Evolutionary conservation across 2,329 filamentous ascomycete species (phyloP), one percentile per base, ranked within the genome.

Genomic region (Dactylellina leptospora): DNA sequence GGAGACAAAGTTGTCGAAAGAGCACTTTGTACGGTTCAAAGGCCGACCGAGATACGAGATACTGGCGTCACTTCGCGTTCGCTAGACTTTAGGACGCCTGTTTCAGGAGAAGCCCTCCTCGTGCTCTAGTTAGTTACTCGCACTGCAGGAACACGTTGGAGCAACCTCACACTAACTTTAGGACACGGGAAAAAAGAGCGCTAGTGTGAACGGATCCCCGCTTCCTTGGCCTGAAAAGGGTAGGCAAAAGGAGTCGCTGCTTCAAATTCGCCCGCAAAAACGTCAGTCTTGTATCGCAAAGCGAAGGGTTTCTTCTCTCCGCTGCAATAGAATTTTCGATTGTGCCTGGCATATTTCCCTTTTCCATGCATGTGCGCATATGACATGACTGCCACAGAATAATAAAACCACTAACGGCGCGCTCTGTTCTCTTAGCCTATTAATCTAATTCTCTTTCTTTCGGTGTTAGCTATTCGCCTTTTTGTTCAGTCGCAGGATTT

Each of bases 61-160:
- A 51, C 48, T 68, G 62, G 62, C 62, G 62, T 68, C 62, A 68
- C 58, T 45, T 58, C 36, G 62, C 28, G 59, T 72, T 72, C 60
- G 68, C 59, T 72, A 54, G 60, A 51, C 59, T 60, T 40, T 40
- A 20, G 44, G 54, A 51, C 30, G 56, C 51, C 58, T 58, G 68
- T 64, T 72, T 72, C 68, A 72, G 68, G 68, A 72, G 68, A 40
- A 50, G 59, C 38, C 59, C 22, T 59, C 53, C 36, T 51, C 42
- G 36, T 62, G 38, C 40, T 64, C 59, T n/a, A n/a, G n/a, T n/a
- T n/a, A n/a, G n/a, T n/a, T n/a, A n/a, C n/a, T n/a, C n/a, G n/a
- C 62, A 55, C 68, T 72, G 68, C 68, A 72, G 68, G 68, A 72
- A 72, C 68, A 54, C 68, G 42, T 60, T 64, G 53, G 59, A 64